These are phyloP conservation scores for Hemisphaericaspora lyxosophila DNA, from an alignment of 1,139 yeast genomes.

Conservation along the genomic window DNA sequence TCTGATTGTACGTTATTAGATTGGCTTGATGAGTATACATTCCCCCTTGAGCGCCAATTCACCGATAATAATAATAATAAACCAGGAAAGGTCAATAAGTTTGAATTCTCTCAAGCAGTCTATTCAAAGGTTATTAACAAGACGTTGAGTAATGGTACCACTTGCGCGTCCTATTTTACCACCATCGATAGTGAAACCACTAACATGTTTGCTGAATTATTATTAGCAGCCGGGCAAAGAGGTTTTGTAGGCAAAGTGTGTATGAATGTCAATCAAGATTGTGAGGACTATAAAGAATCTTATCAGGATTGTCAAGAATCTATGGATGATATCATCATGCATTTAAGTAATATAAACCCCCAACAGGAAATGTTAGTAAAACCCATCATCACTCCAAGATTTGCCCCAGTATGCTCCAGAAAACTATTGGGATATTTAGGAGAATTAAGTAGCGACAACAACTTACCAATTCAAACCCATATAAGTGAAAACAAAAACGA, in stretches of 20 bases:
- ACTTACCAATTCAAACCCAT: slow-evolving; percentile 85
- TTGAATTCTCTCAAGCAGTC: slow-evolving; percentile 54
- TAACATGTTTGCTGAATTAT: slow-evolving; percentile 70
- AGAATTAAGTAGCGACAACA: slow-evolving; percentile 43
- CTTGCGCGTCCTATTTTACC: slow-evolving; percentile 89
- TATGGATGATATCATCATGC: slow-evolving; percentile 56
- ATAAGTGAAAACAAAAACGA: slow-evolving; percentile 78
- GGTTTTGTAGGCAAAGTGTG: slow-evolving; percentile 95
- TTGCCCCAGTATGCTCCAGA: slow-evolving; percentile 85
- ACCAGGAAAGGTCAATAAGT: slow-evolving; percentile 39
- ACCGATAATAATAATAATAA: slow-evolving; percentile 24
- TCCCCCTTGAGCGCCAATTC: slow-evolving; percentile 71
- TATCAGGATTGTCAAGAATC: slow-evolving; percentile 59
- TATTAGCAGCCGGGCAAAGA: slow-evolving; percentile 70
- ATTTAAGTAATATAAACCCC: slow-evolving; percentile 56
- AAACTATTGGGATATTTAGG: slow-evolving; percentile 67
- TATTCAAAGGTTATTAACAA: slow-evolving; percentile 65
- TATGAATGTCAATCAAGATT: slow-evolving; percentile 63
- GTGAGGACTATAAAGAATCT: slow-evolving; percentile 70
- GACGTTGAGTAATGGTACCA: slow-evolving; percentile 79
- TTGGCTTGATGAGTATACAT: slow-evolving; percentile 86
- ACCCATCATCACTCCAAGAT: slow-evolving; percentile 88
- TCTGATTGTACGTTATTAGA: slow-evolving; percentile 82
- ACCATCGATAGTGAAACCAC: slow-evolving; percentile 81
- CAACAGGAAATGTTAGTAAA: slow-evolving; percentile 45